A percentile compares a stretch with the other conserved stretches of the same genome.
phyloP scores from a whole-genome alignment of 2,329 filamentous ascomycete genomes.

The Fusarium graminum region DNA sequence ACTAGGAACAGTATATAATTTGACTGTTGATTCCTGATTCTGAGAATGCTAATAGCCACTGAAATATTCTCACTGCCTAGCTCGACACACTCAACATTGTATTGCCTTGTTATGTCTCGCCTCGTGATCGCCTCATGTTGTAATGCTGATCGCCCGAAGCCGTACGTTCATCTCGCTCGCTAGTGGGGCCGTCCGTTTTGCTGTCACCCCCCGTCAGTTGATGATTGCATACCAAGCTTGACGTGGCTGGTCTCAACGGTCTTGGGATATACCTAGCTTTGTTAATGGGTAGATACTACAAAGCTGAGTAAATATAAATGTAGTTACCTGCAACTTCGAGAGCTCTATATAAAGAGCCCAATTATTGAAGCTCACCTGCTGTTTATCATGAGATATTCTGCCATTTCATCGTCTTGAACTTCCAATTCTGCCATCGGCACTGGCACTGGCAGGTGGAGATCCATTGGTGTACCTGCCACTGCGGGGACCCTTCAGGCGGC shows the following conservation, averaged over 20 bases:
- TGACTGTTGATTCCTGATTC: background rate
- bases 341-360: background rate
- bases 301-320: background rate
- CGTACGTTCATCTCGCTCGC: slow-evolving; percentile 32
- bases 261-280: background rate
- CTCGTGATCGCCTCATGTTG: slow-evolving; percentile 7
- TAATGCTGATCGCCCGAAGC: slow-evolving; percentile 35
- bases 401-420: slow-evolving; percentile 15
- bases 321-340: background rate
- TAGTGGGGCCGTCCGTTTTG: slow-evolving; percentile 25
- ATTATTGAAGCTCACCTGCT: background rate
- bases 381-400: slow-evolving; percentile 10
- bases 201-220: slow-evolving; percentile 27
- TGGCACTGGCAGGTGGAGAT: slow-evolving; percentile 30
- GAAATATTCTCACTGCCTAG: background rate
- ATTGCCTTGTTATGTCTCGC: background rate
- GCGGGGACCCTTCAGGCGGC: slow-evolving; percentile 38
- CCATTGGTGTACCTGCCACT: slow-evolving; percentile 35
- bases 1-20: background rate
- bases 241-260: slow-evolving; percentile 41
- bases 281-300: background rate
- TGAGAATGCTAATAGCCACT: background rate
- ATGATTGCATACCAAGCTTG: slow-evolving; percentile 17
- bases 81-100: background rate
- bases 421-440: slow-evolving; percentile 8